Evolutionary conservation across 371 early-diverging fungal species (phyloP).

Genomic region (Mucor lusitanicus): DNA sequence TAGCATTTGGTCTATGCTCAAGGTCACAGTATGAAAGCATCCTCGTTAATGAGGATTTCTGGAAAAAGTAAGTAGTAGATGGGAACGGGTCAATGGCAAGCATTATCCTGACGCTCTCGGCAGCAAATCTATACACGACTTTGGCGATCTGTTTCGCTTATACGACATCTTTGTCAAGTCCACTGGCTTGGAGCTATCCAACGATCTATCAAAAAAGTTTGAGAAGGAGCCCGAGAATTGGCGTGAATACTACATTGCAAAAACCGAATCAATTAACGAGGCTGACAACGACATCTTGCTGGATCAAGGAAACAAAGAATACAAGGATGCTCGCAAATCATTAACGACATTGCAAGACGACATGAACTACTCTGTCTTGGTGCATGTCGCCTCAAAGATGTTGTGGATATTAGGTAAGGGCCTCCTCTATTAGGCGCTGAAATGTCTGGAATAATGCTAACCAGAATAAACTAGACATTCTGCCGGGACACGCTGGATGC

Average conservation of each 20-base stretch:
- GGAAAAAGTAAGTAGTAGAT: constrained; percentile 27
- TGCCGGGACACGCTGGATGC: constrained; percentile 59
- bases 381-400: constrained; percentile 54
- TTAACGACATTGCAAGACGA: constrained; percentile 49
- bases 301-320: constrained; percentile 50
- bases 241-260: constrained; percentile 44
- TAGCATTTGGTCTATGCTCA: constrained; percentile 5
- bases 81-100: not conserved
- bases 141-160: constrained; percentile 57
- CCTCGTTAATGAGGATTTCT: constrained; percentile 15
- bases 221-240: constrained; percentile 47
- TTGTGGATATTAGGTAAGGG: constrained; percentile 52
- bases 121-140: constrained; percentile 55
- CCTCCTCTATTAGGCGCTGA: not conserved
- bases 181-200: constrained; percentile 50
- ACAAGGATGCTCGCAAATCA: constrained; percentile 40
- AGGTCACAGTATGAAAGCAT: not conserved
- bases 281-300: constrained; percentile 36
- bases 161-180: constrained; percentile 46
- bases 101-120: not conserved
- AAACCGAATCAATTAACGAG: constrained; percentile 29
- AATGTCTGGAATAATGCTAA: not conserved
- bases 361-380: constrained; percentile 44
- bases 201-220: constrained; percentile 40
- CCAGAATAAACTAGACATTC: constrained; percentile 34